These are phyloP conservation scores for Rhizophora apiculata DNA, from an alignment of 345 rosid genomes.

Conservation along the genomic window DNA sequence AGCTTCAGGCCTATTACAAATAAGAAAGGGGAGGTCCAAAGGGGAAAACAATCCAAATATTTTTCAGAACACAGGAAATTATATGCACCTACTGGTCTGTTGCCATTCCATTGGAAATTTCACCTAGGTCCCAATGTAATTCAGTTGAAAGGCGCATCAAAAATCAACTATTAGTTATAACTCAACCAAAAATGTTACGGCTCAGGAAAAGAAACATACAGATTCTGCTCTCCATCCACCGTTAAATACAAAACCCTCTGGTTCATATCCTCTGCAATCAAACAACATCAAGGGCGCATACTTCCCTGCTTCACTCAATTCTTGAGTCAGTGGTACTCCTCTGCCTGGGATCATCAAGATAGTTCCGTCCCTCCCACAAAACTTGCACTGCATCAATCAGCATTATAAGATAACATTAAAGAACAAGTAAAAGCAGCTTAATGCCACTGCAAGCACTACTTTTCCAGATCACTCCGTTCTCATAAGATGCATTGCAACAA, in stretches of 20 bases:
- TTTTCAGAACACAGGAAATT: no score
- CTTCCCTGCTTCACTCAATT: slow-evolving; percentile 54
- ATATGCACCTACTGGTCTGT: no score
- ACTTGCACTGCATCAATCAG: slow-evolving; percentile 59
- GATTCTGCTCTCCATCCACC: slow-evolving; percentile 75
- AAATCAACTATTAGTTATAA: not conserved
- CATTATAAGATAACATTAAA: no score
- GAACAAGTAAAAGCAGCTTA: no score
- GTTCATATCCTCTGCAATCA: slow-evolving; percentile 85
- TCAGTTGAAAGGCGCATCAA: not conserved
- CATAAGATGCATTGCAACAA: no score
- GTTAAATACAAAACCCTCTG: slow-evolving; percentile 57
- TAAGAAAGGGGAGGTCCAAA: not conserved
- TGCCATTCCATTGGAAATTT: not conserved
- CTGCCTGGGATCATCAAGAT: slow-evolving; percentile 67
- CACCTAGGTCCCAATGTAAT: no score
- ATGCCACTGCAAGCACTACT: no score
- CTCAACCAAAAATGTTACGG: not conserved
- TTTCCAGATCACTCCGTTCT: no score
- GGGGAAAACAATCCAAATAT: not conserved
- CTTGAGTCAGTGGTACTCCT: slow-evolving; percentile 59
- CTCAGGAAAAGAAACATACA: slow-evolving; percentile 48
- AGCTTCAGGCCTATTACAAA: not conserved
- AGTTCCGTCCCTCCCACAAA: slow-evolving; percentile 79
- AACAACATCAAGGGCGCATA: slow-evolving; percentile 76